Conservation (phyloP, 2,329 filamentous ascomycete species). For the Hypoxylon sp. region DNA sequence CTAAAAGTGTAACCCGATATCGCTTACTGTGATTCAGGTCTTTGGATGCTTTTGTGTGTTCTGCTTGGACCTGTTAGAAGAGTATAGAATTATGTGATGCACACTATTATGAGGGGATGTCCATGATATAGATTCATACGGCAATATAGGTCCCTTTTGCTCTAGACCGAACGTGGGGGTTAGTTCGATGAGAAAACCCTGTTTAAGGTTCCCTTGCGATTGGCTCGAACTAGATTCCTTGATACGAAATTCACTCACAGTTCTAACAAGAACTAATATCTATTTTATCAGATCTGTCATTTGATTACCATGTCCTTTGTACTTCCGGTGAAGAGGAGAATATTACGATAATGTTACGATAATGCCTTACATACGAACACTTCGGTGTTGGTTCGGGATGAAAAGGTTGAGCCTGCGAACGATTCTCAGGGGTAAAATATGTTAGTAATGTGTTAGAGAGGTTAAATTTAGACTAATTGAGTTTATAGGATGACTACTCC, state of each 20-base stretch:
- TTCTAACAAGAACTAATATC: background rate
- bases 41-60: constrained; percentile 4
- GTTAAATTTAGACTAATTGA: background rate
- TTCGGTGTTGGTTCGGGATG: background rate
- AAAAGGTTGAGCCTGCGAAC: background rate
- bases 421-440: background rate
- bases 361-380: background rate
- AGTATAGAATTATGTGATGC: constrained; percentile 5
- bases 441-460: background rate
- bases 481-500: constrained; percentile 2
- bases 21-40: constrained; percentile 20
- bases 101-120: constrained; percentile 11
- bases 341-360: background rate
- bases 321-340: background rate
- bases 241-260: background rate
- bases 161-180: constrained; percentile 10
- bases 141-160: constrained; percentile 1
- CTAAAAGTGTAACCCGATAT: constrained; percentile 15
- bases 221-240: background rate
- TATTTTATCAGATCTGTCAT: background rate
- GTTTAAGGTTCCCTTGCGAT: background rate
- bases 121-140: constrained; percentile 6
- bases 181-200: background rate
- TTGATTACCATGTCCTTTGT: background rate
- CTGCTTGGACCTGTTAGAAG: constrained; percentile 3